Evolutionary conservation across 352 stramenopile species (phyloP).

Genomic region (Thalassiosira livingstoniorum): DNA sequence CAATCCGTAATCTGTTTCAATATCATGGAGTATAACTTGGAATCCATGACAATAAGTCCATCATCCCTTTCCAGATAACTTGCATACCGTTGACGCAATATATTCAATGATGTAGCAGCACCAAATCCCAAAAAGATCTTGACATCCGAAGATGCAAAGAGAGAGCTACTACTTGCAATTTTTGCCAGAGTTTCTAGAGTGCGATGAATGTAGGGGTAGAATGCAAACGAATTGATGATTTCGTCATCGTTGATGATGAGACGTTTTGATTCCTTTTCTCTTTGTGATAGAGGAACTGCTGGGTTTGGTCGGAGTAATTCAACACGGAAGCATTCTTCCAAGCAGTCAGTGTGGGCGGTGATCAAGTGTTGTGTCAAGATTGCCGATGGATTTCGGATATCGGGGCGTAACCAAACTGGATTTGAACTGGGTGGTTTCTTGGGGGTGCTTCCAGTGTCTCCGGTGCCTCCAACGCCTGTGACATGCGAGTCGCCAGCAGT

Average conservation of each 20-base stretch:
- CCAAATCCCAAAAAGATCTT: slow-evolving; percentile 48
- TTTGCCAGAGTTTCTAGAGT: slow-evolving; percentile 59
- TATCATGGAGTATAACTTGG: slow-evolving; percentile 59
- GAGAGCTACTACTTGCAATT: slow-evolving; percentile 38
- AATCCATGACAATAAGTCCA: slow-evolving; percentile 50
- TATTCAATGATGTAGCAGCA: slow-evolving; percentile 37
- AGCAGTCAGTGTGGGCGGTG: slow-evolving; percentile 52
- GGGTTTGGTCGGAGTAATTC: neutral
- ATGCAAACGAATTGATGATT: slow-evolving; percentile 23
- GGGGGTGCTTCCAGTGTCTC: neutral
- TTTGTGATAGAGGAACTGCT: neutral
- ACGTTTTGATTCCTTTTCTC: neutral
- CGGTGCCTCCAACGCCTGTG: slow-evolving; percentile 3
- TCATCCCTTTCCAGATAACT: slow-evolving; percentile 1
- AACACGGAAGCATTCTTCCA: slow-evolving; percentile 47
- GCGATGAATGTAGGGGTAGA: slow-evolving; percentile 66
- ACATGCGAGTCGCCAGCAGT: neutral
- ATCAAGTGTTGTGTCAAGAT: slow-evolving; percentile 68
- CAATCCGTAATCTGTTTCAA: slow-evolving; percentile 43
- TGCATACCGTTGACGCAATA: slow-evolving; percentile 23
- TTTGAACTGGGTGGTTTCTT: slow-evolving; percentile 21
- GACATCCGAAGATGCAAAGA: slow-evolving; percentile 26
- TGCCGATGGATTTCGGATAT: slow-evolving; percentile 65
- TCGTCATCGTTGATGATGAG: slow-evolving; percentile 54
- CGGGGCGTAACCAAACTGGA: slow-evolving; percentile 37